Conservation (phyloP, 2,329 filamentous ascomycete genomes). For the Arthrobotrys sinensis region DNA sequence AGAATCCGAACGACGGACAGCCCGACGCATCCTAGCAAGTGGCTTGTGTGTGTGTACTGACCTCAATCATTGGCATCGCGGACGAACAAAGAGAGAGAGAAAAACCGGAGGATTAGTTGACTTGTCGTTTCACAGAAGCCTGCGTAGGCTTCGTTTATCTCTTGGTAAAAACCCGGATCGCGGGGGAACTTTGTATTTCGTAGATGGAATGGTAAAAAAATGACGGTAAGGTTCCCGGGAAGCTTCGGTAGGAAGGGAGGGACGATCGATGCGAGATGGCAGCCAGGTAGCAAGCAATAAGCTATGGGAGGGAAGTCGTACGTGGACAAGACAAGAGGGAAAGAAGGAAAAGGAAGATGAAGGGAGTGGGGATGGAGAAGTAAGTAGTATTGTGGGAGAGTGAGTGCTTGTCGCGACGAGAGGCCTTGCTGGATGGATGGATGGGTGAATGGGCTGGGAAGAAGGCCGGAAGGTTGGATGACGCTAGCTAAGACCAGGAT, state of each 20-base stretch:
- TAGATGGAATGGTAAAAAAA: background rate
- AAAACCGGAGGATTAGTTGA: slow-evolving; percentile 40
- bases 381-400: background rate
- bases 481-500: slow-evolving; percentile 29
- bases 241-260: slow-evolving; percentile 36
- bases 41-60: slow-evolving; percentile 25
- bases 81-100: background rate
- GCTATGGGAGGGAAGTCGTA: slow-evolving; percentile 17
- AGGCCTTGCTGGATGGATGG: background rate
- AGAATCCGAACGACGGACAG: background rate
- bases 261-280: slow-evolving; percentile 33
- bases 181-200: slow-evolving; percentile 15
- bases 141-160: slow-evolving; percentile 14
- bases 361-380: background rate
- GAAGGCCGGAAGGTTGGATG: slow-evolving; percentile 1
- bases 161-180: background rate
- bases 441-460: slow-evolving; percentile 2
- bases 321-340: background rate
- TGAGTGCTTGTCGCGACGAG: background rate
- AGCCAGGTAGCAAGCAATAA: slow-evolving; percentile 2
- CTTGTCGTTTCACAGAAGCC: slow-evolving; percentile 23
- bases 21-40: background rate
- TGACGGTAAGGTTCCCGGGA: slow-evolving; percentile 32
- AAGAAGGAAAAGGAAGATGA: background rate
- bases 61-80: slow-evolving; percentile 60